Evolutionary conservation across 257 asterid genomes (phyloP), one percentile per base, ranked within the genome.

Genomic region (Osmanthus fragrans): DNA sequence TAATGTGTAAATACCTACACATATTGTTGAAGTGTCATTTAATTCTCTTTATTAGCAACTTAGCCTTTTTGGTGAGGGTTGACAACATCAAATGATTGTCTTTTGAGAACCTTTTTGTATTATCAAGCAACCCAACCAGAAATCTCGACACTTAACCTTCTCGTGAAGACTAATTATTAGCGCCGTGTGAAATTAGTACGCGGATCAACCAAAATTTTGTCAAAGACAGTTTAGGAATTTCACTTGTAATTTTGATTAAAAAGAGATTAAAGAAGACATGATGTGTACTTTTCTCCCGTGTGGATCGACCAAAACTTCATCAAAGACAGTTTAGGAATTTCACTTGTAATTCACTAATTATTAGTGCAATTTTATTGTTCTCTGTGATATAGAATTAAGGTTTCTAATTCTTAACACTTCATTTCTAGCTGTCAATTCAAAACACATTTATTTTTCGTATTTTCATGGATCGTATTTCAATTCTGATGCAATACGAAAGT

Each of bases 101-200:
- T 47, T 47, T 47, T 47, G 58, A 16, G 58, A 21, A 47, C 56
- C 56, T 47, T 13, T 7, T 15, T 47, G 51, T 13, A 45, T 45
- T 45, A 45, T 11, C 74, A 82, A 37, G 19, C 47, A 45, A 68
- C 27, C 8, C 16, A 40, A 70, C 16, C 45, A 25, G 27, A 69
- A 66, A 74, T 60, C 13, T 58, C 21, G 40, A 15, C 15, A 47
- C 56, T 6, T 47, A 47, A 82, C 83, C 33, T 70, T 4, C 76
- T 37, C 7, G 10, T 25, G 27, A 25, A 25, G 27, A 25, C 27
- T 25, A 42, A 42, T 42, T 42, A 11, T 11, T 12, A 13, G 1
- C 4, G 0, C 4, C 0, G 49, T 11, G 49, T 40, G 18, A 4
- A 42, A 13, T 13, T 4, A 2, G 16, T 42, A 42, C 18, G 15